These are phyloP conservation scores for Colletotrichum sp. DNA, from an alignment of 2,329 filamentous ascomycete species.

Conservation along the genomic window DNA sequence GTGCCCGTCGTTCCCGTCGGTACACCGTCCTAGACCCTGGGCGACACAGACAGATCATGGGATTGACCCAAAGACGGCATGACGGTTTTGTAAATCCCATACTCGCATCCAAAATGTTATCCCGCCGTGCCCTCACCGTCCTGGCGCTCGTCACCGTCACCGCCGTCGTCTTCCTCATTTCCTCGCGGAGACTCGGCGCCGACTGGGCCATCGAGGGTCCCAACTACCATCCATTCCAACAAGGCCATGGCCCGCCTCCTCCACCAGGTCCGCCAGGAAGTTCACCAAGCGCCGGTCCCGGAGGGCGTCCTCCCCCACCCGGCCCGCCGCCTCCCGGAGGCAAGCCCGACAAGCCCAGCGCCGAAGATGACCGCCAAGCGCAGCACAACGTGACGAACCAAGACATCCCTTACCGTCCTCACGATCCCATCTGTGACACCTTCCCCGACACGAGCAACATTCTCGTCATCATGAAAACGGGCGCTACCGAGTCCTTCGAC, in stretches of 20 bases:
- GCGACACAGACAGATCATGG: slow-evolving; percentile 3
- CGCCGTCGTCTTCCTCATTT: slow-evolving; percentile 34
- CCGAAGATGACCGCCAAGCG: background rate
- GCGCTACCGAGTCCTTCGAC: slow-evolving; percentile 57
- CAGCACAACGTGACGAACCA: slow-evolving; percentile 7
- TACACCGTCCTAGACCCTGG: background rate
- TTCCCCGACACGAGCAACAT: slow-evolving; percentile 52
- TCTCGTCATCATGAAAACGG: slow-evolving; percentile 61
- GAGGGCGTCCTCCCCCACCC: background rate
- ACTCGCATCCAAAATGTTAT: slow-evolving; percentile 26
- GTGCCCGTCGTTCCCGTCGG: background rate
- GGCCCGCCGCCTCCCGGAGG: background rate
- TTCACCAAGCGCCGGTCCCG: slow-evolving; percentile 19
- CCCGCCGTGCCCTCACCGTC: slow-evolving; percentile 30
- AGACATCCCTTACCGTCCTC: slow-evolving; percentile 21
- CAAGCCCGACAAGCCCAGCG: background rate
- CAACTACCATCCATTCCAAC: slow-evolving; percentile 26
- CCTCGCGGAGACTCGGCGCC: slow-evolving; percentile 32
- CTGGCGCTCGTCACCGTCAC: slow-evolving; percentile 31
- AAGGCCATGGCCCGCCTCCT: background rate
- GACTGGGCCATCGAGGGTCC: slow-evolving; percentile 32
- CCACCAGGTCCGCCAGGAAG: background rate
- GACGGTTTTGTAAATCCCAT: slow-evolving; percentile 9
- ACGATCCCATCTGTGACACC: slow-evolving; percentile 36
- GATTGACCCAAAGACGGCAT: slow-evolving; percentile 12